Evolutionary conservation across 148 eudicot genomes (phyloP), one percentile per base, ranked within the genome.

Genomic region (Chenopodium album): DNA sequence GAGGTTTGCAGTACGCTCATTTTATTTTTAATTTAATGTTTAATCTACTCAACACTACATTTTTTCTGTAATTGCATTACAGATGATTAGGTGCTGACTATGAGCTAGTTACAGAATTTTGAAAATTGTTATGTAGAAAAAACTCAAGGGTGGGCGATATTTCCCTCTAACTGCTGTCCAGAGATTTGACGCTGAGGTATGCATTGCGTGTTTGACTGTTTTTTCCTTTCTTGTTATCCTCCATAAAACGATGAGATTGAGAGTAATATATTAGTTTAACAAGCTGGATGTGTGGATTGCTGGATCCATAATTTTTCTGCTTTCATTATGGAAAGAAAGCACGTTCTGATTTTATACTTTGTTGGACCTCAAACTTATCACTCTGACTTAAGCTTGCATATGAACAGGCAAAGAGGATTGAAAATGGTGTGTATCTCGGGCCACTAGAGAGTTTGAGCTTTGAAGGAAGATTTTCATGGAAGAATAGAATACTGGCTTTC

Each of bases 141-240:
- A 82, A 63, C 52, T 89, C 73, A 82, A 88, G 66, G 84, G 92
- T 7, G 99, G 99, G 23, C 88, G 73, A 81, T 95, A 94, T 67
- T 91, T 95, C 80, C 99, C 98, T 34, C 56, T 95, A 74, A 95
- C 99, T 56, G 99, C 99, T 60, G 90, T 95, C 77, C 99, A 95
- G 88, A 92, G 99, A 85, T 95, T 95, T 52, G 99, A 95, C 89
- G 97, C 99, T 7, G 91, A 89, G 86, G 99, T 95, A 87, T 91
- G 97, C 60, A 54, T 54, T 0, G 20, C 60, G 17, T 54, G 60
- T 13, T 54, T 16, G 22, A 52, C 56, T 52, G 56, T 16, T 54
- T 13, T 13, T 11, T 48, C 52, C 52, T 48, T 48, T 48, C 52
- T 48, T 48, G 52, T 48, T 9, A 48, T 48, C 52, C 14, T 10